These are phyloP conservation scores for Pseudogymnoascus sp. DNA, from an alignment of 2,329 filamentous ascomycete species.

Conservation along the genomic window DNA sequence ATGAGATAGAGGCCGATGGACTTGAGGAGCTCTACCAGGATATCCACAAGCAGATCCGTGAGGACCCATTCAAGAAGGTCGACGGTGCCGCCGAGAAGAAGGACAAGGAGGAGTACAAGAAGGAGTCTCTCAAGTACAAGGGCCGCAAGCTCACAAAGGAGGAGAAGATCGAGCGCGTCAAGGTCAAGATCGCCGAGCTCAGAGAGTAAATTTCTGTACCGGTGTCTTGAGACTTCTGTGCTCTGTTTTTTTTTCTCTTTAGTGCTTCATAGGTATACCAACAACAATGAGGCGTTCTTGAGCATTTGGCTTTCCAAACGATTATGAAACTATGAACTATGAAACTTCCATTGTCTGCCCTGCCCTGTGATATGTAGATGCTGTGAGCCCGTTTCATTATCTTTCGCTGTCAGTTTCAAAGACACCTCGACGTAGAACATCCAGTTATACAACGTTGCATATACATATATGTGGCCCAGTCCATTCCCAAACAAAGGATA, in stretches of 20 bases:
- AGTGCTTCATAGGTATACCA: slow-evolving; percentile 10
- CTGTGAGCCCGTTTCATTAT: neutral
- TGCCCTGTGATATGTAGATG: neutral
- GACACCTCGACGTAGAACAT: neutral
- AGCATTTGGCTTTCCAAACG: slow-evolving; percentile 6
- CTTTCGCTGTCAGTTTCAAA: neutral
- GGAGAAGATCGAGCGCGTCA: slow-evolving; percentile 74
- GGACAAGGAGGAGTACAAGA: slow-evolving; percentile 95
- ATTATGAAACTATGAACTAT: neutral
- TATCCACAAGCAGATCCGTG: slow-evolving; percentile 93
- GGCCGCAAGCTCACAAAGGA: slow-evolving; percentile 70
- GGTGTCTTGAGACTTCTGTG: slow-evolving; percentile 12
- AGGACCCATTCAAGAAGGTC: slow-evolving; percentile 95
- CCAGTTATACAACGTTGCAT: neutral
- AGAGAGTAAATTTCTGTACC: slow-evolving; percentile 34
- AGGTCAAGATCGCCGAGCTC: slow-evolving; percentile 86
- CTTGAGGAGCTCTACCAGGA: slow-evolving; percentile 95
- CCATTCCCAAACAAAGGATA: neutral
- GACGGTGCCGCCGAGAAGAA: slow-evolving; percentile 74
- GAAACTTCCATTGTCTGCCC: neutral
- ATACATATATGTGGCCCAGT: neutral
- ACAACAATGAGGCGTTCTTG: slow-evolving; percentile 11
- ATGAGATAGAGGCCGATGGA: slow-evolving; percentile 91
- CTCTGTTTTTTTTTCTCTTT: slow-evolving; percentile 8
- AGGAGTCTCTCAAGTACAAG: slow-evolving; percentile 86